Conservation (phyloP, 2,329 filamentous ascomycete genomes). For the Chaetomium globosum region DNA sequence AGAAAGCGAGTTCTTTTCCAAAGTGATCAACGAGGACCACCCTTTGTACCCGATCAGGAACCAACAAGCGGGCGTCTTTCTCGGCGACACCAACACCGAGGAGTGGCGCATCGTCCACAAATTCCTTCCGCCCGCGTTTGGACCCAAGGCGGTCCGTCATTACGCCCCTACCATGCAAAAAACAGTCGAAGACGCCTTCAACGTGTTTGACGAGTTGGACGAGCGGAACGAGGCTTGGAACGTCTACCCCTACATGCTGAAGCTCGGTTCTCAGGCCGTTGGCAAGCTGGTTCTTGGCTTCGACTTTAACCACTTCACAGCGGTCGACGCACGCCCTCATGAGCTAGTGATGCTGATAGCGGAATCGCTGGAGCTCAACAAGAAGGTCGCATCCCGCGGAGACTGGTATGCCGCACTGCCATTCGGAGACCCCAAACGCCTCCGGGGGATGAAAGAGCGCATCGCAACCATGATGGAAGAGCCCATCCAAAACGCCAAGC, state of each 20-base stretch:
- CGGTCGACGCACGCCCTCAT: conserved; percentile 51
- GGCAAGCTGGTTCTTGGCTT: conserved; percentile 50
- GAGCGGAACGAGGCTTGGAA: conserved; percentile 51
- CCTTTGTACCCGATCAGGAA: conserved; percentile 50
- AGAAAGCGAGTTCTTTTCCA: conserved; percentile 58
- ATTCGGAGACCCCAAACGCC: conserved; percentile 57
- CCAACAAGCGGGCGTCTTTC: conserved; percentile 47
- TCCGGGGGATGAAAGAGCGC: conserved; percentile 43
- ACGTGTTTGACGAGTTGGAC: conserved; percentile 55
- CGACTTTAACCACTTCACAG: conserved; percentile 51
- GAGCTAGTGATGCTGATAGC: conserved; percentile 56
- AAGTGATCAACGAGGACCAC: conserved; percentile 55
- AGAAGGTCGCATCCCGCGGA: conserved; percentile 57
- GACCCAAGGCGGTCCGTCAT: conserved; percentile 61
- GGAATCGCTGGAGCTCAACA: conserved; percentile 57
- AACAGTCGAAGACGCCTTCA: conserved; percentile 54
- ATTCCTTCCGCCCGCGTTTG: conserved; percentile 61
- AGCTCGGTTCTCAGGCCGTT: conserved; percentile 51
- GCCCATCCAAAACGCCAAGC: conserved; percentile 7
- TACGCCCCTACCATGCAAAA: conserved; percentile 62
- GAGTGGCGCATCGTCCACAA: conserved; percentile 59
- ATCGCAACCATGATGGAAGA: conserved; percentile 44
- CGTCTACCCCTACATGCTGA: conserved; percentile 54
- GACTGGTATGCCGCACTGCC: conserved; percentile 60
- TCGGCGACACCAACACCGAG: conserved; percentile 54